Evolutionary conservation across 2,329 filamentous ascomycete genomes (phyloP).

Genomic region (Teratosphaeria gauchensis): DNA sequence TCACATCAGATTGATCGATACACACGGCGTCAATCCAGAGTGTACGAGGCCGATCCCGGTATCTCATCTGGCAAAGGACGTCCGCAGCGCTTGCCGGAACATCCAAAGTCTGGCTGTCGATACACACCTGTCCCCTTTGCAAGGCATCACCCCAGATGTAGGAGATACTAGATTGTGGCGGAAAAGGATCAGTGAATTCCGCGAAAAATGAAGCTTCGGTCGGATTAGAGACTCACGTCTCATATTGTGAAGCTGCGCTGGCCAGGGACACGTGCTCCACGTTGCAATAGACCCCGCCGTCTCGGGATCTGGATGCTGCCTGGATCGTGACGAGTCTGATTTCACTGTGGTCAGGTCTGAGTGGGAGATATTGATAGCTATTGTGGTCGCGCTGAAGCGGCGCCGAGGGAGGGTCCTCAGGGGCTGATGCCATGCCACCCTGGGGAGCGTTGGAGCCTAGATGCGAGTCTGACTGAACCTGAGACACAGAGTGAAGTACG

Average conservation of each 20-base stretch:
- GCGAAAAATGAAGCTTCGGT: background rate
- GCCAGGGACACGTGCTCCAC: background rate
- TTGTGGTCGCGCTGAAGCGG: background rate
- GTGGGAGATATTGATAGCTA: background rate
- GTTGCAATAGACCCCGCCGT: background rate
- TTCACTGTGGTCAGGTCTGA: background rate
- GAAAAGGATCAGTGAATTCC: background rate
- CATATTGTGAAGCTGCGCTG: background rate
- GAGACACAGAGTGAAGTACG: too few relatives aligned
- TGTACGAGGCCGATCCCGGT: background rate
- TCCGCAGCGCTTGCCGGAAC: background rate
- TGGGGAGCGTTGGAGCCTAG: too few relatives aligned
- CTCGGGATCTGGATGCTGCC: background rate
- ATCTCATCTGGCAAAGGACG: background rate
- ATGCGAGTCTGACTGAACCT: too few relatives aligned
- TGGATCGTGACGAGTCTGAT: background rate
- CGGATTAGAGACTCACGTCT: background rate
- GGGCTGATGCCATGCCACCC: too few relatives aligned
- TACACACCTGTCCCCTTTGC: background rate
- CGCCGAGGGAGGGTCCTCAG: too few relatives aligned
- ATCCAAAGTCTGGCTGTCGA: background rate
- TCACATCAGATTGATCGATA: background rate
- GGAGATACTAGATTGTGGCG: background rate
- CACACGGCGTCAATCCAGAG: constrained; percentile 1
- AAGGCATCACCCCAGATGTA: background rate